Base-by-base conservation (phyloP, 805 yeast genomes). In the Saturnispora gosingensis region DNA sequence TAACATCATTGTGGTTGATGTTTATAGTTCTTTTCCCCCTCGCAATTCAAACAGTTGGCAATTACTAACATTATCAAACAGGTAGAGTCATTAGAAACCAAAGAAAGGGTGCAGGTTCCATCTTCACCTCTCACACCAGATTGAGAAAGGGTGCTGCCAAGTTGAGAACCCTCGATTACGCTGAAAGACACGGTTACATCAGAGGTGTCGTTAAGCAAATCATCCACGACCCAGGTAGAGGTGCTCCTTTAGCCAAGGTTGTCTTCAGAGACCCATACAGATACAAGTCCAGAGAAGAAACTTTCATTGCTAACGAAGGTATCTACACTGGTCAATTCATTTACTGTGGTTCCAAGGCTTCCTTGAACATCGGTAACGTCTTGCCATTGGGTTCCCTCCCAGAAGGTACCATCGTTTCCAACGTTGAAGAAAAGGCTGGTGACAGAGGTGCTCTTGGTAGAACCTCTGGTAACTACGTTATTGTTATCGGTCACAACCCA, bases 41-140 rank as follows among this genome's bases (percentile, higher is more conserved):
- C 28, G 9, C 3, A 25, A 25, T 2, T 2, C 28, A 25, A 25
- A 30, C 35, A n/a, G n/a, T 36, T 1, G 20, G 27, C 22, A 39
- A 20, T 16, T 39, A 39, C 43, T 39, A 39, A 39, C 43, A 39
- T 20, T 9, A 22, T 10, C 18, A 8, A 39, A 51, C 46, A 51
- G 96, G 96, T 87, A 88, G 97, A 85, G 99, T 93, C 81, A 93
- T 93, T 83, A 95, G 98, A 82, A 93, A 93, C 85, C 99, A 93
- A 85, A 90, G 99, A 89, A 93, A 93, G 82, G 98, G 98, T 86
- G 96, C 97, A 78, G 98, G 98, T 74, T 90, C 98, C 72, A 88
- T 93, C 84, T 93, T 93, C 89, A 85, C 95, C 75, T 84, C 99
- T 72, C 96, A 90, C 93, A 91, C 98, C 83, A 91, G 98, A 81